phyloP scores from a whole-genome alignment of 2,329 filamentous ascomycete species.

The Paraphoma chrysanthemicola region DNA sequence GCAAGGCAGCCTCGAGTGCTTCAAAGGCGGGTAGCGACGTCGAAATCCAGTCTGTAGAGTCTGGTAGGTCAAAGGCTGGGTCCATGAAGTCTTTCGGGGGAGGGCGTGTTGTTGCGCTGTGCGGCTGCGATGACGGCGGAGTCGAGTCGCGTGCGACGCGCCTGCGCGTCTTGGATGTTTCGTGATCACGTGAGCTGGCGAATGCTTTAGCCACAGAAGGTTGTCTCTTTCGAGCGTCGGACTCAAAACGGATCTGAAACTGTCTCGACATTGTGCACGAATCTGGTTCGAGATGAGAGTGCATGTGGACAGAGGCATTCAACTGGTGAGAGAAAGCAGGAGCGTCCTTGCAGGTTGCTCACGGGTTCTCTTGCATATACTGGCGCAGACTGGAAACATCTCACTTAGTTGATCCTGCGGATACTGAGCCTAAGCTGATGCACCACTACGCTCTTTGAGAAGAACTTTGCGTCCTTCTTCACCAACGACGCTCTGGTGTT shows the following conservation, averaged over 20 bases:
- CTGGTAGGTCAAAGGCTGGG: constrained; percentile 60
- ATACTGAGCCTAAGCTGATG: too few species aligned
- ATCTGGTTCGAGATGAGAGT: background rate
- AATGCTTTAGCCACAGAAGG: constrained; percentile 12
- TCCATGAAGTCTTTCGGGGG: constrained; percentile 32
- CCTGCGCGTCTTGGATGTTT: constrained; percentile 3
- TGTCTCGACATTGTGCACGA: background rate
- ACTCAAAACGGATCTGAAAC: background rate
- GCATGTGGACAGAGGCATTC: too few species aligned
- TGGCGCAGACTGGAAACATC: too few species aligned
- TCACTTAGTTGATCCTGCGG: too few species aligned
- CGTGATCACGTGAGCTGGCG: constrained; percentile 22
- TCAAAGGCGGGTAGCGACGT: constrained; percentile 73
- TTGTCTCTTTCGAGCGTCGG: background rate
- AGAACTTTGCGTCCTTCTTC: too few species aligned
- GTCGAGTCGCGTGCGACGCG: constrained; percentile 18
- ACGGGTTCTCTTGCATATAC: too few species aligned
- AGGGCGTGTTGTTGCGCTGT: constrained; percentile 1
- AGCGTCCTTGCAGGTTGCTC: too few species aligned
- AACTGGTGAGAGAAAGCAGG: too few species aligned
- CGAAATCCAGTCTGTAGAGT: constrained; percentile 84
- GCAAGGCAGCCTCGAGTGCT: constrained; percentile 80
- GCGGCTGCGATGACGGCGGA: constrained; percentile 8
- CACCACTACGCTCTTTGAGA: too few species aligned
- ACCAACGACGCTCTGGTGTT: too few species aligned